phyloP scores from a whole-genome alignment of 2,329 filamentous ascomycete species.

The Delphinella strobiligena region DNA sequence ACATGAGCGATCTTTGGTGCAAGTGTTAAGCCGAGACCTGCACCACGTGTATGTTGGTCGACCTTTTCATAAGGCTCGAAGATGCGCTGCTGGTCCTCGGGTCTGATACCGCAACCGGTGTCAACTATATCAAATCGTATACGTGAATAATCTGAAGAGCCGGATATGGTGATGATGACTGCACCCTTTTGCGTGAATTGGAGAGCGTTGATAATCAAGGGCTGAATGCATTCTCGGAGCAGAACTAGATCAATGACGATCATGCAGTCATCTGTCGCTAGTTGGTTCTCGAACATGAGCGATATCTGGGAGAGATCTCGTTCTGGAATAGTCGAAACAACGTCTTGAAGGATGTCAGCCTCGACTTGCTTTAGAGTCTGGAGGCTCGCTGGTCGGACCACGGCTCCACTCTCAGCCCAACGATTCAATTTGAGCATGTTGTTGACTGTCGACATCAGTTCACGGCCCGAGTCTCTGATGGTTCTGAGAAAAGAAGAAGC shows the following conservation, averaged over 20 bases:
- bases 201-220: conserved; percentile 30
- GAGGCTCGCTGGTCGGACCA: conserved; percentile 11
- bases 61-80: conserved; percentile 35
- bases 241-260: conserved; percentile 27
- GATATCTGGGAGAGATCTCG: conserved; percentile 18
- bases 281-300: conserved; percentile 22
- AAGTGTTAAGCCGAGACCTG: conserved; percentile 32
- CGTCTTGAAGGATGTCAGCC: conserved; percentile 20
- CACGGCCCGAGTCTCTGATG: conserved; percentile 29
- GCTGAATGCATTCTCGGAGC: conserved; percentile 31
- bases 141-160: conserved; percentile 18
- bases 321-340: conserved; percentile 18
- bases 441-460: conserved; percentile 34
- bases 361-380: conserved; percentile 23
- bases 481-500: conserved; percentile 20
- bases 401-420: conserved; percentile 22
- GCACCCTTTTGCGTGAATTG: conserved; percentile 28
- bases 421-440: conserved; percentile 31
- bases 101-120: conserved; percentile 29
- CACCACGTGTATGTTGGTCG: conserved; percentile 24
- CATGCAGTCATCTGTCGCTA: conserved; percentile 19
- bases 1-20: conserved; percentile 29
- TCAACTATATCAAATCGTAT: conserved; percentile 31
- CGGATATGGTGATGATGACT: conserved; percentile 23
- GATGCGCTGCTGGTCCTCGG: conserved; percentile 25